Evolutionary conservation across 306 rosid species (phyloP).

Genomic region (Leucaena leucocephala): DNA sequence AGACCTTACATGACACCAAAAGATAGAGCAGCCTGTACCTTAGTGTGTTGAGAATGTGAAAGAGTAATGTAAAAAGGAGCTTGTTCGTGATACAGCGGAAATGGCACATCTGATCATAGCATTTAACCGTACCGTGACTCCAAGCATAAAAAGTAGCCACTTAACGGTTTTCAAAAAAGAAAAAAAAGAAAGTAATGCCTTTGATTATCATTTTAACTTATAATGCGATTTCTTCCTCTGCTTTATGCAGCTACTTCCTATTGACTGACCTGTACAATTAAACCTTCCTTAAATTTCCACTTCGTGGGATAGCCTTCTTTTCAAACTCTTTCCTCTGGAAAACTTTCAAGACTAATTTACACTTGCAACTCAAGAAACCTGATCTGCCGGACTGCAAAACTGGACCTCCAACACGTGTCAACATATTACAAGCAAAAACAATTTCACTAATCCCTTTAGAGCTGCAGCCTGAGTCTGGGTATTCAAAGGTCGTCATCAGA

Average conservation of each 20-base stretch:
- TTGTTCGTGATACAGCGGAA: constrained; percentile 21
- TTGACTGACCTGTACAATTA: constrained; percentile 74
- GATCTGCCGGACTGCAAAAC: constrained; percentile 66
- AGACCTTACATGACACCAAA: neutral
- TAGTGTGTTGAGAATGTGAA: neutral
- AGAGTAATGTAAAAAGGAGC: neutral
- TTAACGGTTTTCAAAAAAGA: constrained; percentile 14
- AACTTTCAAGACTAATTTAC: constrained; percentile 61
- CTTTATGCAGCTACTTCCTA: constrained; percentile 55
- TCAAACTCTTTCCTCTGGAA: constrained; percentile 39
- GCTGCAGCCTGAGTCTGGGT: constrained; percentile 24
- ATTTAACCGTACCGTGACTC: constrained; percentile 29
- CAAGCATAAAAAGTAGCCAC: constrained; percentile 43
- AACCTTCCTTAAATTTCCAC: constrained; percentile 40
- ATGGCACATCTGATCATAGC: constrained; percentile 5
- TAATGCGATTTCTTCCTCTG: constrained; percentile 41
- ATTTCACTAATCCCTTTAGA: constrained; percentile 22
- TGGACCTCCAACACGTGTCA: constrained; percentile 41
- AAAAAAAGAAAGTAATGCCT: constrained; percentile 24
- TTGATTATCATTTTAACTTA: constrained; percentile 32
- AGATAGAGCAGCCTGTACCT: neutral
- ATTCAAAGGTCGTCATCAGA: constrained; percentile 64
- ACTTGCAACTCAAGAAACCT: constrained; percentile 58
- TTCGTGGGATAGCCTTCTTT: constrained; percentile 48
- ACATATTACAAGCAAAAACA: constrained; percentile 58